Base-by-base conservation (phyloP, 331 rosid genomes). In the Malus hybrid region DNA sequence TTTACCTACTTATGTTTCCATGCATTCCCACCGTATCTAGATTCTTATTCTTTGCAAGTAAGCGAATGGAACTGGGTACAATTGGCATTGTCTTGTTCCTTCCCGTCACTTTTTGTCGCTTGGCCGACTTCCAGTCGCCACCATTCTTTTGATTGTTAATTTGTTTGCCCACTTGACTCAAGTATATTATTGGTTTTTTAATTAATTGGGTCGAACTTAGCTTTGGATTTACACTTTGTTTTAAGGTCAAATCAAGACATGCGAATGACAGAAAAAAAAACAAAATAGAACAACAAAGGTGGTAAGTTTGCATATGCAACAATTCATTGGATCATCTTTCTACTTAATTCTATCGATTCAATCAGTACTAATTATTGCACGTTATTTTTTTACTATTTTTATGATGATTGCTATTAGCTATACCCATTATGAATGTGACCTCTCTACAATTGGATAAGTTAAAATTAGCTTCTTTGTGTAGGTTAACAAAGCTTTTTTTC, bases 11-110 rank as follows among this genome's bases (percentile, higher is more conserved):
- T 48, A 14, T 48, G 55, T 48, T 48, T 2, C 6, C 57, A 16
- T 16, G 56, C n/a, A 15, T 15, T 15, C 56, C 48, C 56, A 48
- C 14, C 10, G 44, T 64, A 2, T 9, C 46, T 26, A 70, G 22
- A 70, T 70, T 62, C 66, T 78, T 48, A 6, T 70, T 70, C 56
- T 63, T 77, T 62, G 56, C 24, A 70, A 50, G 63, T 48, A 60
- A 46, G 36, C 75, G 4, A 20, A 1, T 42, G 46, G 34, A 60
- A 9, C 28, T 33, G 20, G 13, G 63, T 5, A 3, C 62, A 39
- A 9, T 30, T 34, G 67, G 16, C 66, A n/a, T 34, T 58, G 76
- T 73, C 42, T 22, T 39, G 29, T 42, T 73, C 29, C 77, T 42
- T 61, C 57, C 7, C 36, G 4, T 20, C 66, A 5, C 44, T 15